Conservation (phyloP, 169 alveolate genomes). For the Plasmodium falciparum region DNA sequence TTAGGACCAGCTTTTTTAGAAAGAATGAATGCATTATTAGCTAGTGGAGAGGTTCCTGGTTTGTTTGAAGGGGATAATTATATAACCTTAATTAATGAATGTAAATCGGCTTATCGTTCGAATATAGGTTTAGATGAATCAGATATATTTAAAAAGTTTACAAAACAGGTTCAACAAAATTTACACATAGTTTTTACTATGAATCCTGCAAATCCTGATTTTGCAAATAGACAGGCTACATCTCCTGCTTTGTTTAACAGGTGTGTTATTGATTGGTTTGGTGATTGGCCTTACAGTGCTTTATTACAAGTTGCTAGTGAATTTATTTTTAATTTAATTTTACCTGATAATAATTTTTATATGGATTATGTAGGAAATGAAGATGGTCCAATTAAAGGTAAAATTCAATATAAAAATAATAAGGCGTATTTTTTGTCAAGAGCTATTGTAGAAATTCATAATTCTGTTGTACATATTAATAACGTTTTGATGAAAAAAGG, state of each 20-base stretch:
- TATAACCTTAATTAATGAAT: constrained; percentile 93
- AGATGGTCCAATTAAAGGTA: constrained; percentile 65
- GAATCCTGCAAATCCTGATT: constrained; percentile 99
- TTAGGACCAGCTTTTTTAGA: constrained; percentile 98
- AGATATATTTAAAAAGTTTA: constrained; percentile 96
- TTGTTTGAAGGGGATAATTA: constrained; percentile 98
- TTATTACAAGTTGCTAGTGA: constrained; percentile 96
- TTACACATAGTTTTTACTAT: constrained; percentile 99
- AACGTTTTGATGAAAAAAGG: constrained; percentile 70
- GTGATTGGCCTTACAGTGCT: constrained; percentile 97
- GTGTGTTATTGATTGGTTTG: constrained; percentile 99
- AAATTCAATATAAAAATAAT: constrained; percentile 36
- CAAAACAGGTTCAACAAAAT: constrained; percentile 95
- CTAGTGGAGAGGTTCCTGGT: constrained; percentile 99
- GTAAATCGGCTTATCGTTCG: constrained; percentile 91
- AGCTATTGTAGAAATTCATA: constrained; percentile 73
- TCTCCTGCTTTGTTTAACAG: constrained; percentile 98
- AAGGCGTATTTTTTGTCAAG: constrained; percentile 62
- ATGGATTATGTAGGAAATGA: constrained; percentile 68
- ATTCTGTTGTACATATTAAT: constrained; percentile 47
- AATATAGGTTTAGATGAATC: constrained; percentile 94
- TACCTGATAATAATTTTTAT: constrained; percentile 76
- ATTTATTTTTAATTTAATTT: constrained; percentile 85
- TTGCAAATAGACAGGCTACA: constrained; percentile 96
- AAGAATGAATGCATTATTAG: constrained; percentile 98